Conservation (phyloP, 106 monocot species). For the Vanilla planifolia region DNA sequence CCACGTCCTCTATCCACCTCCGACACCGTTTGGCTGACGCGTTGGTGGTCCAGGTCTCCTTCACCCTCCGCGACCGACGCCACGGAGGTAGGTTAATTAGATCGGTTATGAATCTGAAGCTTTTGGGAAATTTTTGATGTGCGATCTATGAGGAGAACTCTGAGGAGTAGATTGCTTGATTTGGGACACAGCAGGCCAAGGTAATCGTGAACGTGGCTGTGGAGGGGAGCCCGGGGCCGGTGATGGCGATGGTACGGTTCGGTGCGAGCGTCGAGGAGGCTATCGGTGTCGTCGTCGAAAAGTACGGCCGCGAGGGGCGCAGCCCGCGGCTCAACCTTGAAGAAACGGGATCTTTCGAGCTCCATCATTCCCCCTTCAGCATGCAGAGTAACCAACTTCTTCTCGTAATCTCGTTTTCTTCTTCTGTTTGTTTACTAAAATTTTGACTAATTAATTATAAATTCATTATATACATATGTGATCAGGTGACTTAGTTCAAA, state of each 20-base stretch:
- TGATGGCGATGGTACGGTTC: conserved; percentile 58
- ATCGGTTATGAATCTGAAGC: background rate
- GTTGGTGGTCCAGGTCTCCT: conserved; percentile 1
- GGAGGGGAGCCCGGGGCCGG: conserved; percentile 86
- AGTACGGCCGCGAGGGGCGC: conserved; percentile 56
- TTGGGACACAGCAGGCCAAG: conserved; percentile 30
- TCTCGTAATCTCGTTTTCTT: too few species aligned
- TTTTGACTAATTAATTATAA: too few species aligned
- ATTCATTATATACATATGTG: too few species aligned
- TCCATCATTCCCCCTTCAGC: conserved; percentile 77
- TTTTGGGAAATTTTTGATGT: background rate
- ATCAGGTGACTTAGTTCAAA: too few species aligned
- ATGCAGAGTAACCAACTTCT: conserved; percentile 51
- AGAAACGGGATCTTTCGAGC: conserved; percentile 38
- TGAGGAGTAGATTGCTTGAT: background rate
- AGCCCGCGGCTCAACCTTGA: conserved; percentile 36
- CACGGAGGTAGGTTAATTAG: conserved; percentile 2
- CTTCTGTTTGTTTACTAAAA: too few species aligned
- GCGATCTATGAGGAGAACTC: background rate
- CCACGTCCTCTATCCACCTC: conserved; percentile 5
- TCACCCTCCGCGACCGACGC: conserved; percentile 2
- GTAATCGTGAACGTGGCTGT: conserved; percentile 87
- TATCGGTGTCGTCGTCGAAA: conserved; percentile 39
- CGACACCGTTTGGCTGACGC: conserved; percentile 9
- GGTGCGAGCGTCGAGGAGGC: conserved; percentile 64